phyloP scores from a whole-genome alignment of 2,329 filamentous ascomycete species.

The Colletotrichum sp. region DNA sequence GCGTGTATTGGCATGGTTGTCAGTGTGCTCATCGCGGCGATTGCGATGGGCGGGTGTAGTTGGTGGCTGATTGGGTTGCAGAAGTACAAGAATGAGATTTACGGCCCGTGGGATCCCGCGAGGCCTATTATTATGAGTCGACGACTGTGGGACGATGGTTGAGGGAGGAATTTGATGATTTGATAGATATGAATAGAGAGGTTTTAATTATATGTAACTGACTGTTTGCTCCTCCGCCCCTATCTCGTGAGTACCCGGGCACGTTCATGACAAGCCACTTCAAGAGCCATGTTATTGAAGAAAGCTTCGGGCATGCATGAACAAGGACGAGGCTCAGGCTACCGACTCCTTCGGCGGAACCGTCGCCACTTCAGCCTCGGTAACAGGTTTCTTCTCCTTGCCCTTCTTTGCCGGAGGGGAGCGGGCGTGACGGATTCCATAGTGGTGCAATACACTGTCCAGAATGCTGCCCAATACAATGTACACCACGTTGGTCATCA shows the following conservation, averaged over 20 bases:
- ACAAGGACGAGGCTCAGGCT: background rate
- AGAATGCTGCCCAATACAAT: too few relatives aligned
- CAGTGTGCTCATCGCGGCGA: slow-evolving; percentile 73
- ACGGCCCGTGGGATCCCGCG: slow-evolving; percentile 96
- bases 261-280: background rate
- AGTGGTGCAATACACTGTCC: background rate
- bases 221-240: too few relatives aligned
- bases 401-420: background rate
- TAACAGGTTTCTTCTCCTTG: background rate
- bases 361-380: background rate
- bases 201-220: background rate
- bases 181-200: background rate
- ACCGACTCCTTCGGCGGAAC: accelerated
- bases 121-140: slow-evolving; percentile 82
- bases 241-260: too few relatives aligned
- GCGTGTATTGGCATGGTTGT: slow-evolving; percentile 76
- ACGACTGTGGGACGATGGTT: slow-evolving; percentile 54
- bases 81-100: slow-evolving; percentile 99
- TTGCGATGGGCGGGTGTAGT: slow-evolving; percentile 91
- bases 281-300: background rate
- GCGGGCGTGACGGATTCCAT: background rate
- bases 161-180: background rate
- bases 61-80: slow-evolving; percentile 98
- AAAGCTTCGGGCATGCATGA: background rate
- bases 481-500: background rate